phyloP scores from a whole-genome alignment of 805 yeast species.

The Kuraishia floccosa region DNA sequence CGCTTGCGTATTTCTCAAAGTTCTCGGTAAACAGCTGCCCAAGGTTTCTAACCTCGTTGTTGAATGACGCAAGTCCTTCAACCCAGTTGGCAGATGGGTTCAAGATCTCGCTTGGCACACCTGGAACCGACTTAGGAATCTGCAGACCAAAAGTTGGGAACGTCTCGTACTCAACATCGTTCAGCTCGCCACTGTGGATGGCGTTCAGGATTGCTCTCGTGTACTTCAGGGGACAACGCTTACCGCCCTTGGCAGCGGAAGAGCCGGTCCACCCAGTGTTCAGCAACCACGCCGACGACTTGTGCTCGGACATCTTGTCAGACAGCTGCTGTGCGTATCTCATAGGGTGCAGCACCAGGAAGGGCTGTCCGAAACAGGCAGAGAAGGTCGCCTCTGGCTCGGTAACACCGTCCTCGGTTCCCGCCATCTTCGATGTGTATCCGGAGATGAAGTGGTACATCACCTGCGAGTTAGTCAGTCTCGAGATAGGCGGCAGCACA shows the following conservation, averaged over 20 bases:
- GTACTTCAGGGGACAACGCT: conserved; percentile 95
- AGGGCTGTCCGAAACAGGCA: conserved; percentile 98
- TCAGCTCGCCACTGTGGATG: conserved; percentile 84
- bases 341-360: conserved; percentile 97
- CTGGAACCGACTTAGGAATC: conserved; percentile 72
- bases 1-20: conserved; percentile 74
- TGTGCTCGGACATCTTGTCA: conserved; percentile 81
- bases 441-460: conserved; percentile 99
- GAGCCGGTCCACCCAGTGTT: conserved; percentile 99
- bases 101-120: conserved; percentile 75
- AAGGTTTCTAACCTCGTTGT: conserved; percentile 46
- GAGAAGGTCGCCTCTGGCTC: conserved; percentile 98
- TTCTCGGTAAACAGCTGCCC: conserved; percentile 76
- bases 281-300: conserved; percentile 90
- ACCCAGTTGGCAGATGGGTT: conserved; percentile 83
- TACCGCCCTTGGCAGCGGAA: conserved; percentile 86
- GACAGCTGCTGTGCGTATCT: conserved; percentile 93
- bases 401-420: conserved; percentile 97
- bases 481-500: conserved; percentile 94
- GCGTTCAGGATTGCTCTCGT: conserved; percentile 94
- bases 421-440: conserved; percentile 98
- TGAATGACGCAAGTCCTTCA: conserved; percentile 41
- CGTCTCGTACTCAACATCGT: conserved; percentile 68
- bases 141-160: conserved; percentile 81
- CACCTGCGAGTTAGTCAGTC: conserved; percentile 87